These are phyloP conservation scores for Suhomyces sp. DNA, from an alignment of 805 yeast species.

Conservation along the genomic window DNA sequence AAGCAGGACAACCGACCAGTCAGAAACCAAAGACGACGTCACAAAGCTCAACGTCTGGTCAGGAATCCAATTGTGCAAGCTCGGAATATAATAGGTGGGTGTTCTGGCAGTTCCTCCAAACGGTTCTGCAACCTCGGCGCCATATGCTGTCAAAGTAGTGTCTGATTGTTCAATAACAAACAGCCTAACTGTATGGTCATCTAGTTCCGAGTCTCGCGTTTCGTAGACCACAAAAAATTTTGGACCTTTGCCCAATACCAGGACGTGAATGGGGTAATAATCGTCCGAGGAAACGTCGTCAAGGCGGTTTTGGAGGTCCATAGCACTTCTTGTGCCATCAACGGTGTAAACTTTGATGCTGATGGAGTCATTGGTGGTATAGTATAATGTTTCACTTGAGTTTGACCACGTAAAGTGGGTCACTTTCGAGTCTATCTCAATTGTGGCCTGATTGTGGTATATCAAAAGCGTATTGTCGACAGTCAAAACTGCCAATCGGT, in stretches of 20 bases:
- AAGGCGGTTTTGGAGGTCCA: background rate
- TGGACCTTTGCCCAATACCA: background rate
- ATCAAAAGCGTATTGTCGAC: background rate
- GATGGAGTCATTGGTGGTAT: background rate
- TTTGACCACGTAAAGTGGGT: background rate
- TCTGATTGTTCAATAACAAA: constrained; percentile 16
- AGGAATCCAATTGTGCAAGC: constrained; percentile 41
- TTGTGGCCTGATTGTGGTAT: background rate
- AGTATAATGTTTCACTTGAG: background rate
- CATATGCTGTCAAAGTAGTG: background rate
- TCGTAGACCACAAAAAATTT: constrained; percentile 24
- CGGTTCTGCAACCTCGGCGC: constrained; percentile 49
- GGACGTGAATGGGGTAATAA: background rate
- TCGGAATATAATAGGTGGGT: constrained; percentile 43
- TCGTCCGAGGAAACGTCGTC: background rate
- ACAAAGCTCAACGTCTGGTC: constrained; percentile 35
- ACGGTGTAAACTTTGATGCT: background rate
- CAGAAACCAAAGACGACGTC: constrained; percentile 65
- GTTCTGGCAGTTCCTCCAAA: constrained; percentile 42
- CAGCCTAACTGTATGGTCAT: constrained; percentile 28
- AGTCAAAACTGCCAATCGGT: background rate
- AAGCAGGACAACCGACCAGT: constrained; percentile 6
- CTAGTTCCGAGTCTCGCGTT: constrained; percentile 20
- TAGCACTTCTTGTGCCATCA: background rate
- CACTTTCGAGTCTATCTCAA: background rate